These are phyloP conservation scores for Cyanidioschyzon merolae DNA, from an alignment of 23 red algal species.

Conservation along the genomic window DNA sequence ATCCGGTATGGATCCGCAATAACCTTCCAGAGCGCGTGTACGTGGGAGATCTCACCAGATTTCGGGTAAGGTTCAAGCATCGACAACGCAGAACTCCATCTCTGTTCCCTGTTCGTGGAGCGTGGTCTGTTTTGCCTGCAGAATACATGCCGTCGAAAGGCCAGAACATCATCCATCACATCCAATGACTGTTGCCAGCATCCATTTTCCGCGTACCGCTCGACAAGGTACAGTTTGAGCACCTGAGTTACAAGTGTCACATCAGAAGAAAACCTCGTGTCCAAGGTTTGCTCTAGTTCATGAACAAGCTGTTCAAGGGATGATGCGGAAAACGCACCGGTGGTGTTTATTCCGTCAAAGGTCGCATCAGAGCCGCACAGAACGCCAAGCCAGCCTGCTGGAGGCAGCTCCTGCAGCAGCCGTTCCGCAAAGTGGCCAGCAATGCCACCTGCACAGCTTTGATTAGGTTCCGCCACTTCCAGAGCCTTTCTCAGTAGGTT, in stretches of 20 bases:
- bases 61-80: neutral
- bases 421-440: neutral
- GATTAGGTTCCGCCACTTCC: neutral
- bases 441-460: neutral
- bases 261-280: neutral
- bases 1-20: neutral
- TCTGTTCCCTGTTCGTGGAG: neutral
- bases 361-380: neutral
- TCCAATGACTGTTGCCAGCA: neutral
- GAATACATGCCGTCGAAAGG: neutral
- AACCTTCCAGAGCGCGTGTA: neutral
- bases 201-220: neutral
- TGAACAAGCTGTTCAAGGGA: no score
- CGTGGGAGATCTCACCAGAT: neutral
- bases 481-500: no score
- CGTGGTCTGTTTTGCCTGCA: neutral
- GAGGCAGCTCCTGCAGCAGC: neutral
- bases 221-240: neutral
- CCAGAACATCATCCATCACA: neutral
- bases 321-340: no score
- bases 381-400: neutral
- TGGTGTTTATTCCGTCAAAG: no score
- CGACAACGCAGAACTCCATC: neutral
- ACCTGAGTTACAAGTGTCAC: neutral
- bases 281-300: no score